Evolutionary conservation across 176 grass and related monocot species (phyloP).

Genomic region (Avena eriantha): DNA sequence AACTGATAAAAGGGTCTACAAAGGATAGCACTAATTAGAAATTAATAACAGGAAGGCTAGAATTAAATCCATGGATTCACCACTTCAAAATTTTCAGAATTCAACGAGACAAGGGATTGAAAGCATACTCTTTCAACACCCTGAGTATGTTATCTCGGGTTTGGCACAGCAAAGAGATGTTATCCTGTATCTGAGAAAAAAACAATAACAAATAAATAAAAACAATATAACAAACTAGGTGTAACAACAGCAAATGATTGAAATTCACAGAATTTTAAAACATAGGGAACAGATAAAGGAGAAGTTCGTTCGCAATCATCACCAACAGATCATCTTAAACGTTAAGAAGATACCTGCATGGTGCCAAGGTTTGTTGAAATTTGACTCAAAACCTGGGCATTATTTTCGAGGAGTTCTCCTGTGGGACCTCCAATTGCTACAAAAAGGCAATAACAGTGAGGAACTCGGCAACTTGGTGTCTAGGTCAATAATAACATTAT

Average conservation of each 20-base stretch:
- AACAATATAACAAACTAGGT: background rate
- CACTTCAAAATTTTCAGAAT: slow-evolving; percentile 28
- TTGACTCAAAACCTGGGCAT: slow-evolving; percentile 75
- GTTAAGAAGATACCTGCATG: slow-evolving; percentile 70
- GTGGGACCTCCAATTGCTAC: slow-evolving; percentile 84
- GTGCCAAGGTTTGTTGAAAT: slow-evolving; percentile 77
- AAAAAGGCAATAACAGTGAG: slow-evolving; percentile 28
- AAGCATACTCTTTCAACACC: slow-evolving; percentile 89
- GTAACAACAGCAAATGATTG: slow-evolving; percentile 1
- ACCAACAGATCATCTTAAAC: slow-evolving; percentile 20
- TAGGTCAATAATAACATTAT: background rate
- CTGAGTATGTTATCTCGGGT: slow-evolving; percentile 82
- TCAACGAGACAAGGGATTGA: slow-evolving; percentile 14
- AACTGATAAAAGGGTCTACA: background rate
- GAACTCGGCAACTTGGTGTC: background rate
- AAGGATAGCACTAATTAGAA: background rate
- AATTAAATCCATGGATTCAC: slow-evolving; percentile 18
- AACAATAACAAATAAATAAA: slow-evolving; percentile 15
- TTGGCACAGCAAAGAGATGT: slow-evolving; percentile 80
- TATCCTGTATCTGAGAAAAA: slow-evolving; percentile 76
- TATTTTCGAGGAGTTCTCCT: slow-evolving; percentile 77
- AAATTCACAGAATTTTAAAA: background rate
- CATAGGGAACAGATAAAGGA: background rate
- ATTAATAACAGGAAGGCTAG: slow-evolving; percentile 18
- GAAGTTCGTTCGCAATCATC: slow-evolving; percentile 17